phyloP scores from a whole-genome alignment of 2,329 filamentous ascomycete genomes.

The Stemphylium lycopersici region DNA sequence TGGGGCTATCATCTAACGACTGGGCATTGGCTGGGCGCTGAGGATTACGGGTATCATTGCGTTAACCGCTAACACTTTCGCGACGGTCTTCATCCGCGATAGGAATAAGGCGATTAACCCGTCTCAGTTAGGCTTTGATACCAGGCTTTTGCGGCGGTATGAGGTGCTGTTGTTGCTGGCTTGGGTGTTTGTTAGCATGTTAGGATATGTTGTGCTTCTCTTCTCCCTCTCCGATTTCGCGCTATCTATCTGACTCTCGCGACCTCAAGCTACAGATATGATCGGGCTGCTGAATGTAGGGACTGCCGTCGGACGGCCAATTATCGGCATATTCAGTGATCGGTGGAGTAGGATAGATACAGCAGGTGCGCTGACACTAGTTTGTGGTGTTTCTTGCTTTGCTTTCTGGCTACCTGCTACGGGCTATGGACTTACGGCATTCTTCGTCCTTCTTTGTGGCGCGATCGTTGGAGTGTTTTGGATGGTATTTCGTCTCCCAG shows the following conservation, averaged over 20 bases:
- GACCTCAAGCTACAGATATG: slow-evolving; percentile 49
- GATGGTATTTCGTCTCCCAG: slow-evolving; percentile 45
- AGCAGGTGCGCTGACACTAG: slow-evolving; percentile 49
- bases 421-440: slow-evolving; percentile 50
- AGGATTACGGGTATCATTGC: slow-evolving; percentile 45
- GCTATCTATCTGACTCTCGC: slow-evolving; percentile 50
- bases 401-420: slow-evolving; percentile 56
- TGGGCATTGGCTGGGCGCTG: slow-evolving; percentile 52
- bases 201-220: slow-evolving; percentile 57
- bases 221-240: slow-evolving; percentile 57
- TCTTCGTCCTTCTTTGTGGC: slow-evolving; percentile 54
- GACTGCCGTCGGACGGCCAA: slow-evolving; percentile 55
- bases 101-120: slow-evolving; percentile 44
- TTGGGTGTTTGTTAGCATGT: slow-evolving; percentile 54
- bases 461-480: slow-evolving; percentile 57
- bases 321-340: slow-evolving; percentile 56
- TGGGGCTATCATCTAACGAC: slow-evolving; percentile 45
- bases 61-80: slow-evolving; percentile 36
- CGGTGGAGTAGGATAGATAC: slow-evolving; percentile 52
- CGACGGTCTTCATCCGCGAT: slow-evolving; percentile 40
- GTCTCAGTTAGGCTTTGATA: slow-evolving; percentile 44
- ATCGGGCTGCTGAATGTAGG: slow-evolving; percentile 57
- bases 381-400: slow-evolving; percentile 48
- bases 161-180: slow-evolving; percentile 47
- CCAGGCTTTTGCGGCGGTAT: slow-evolving; percentile 44